Evolutionary conservation across 768 basidiomycete genomes (phyloP).

Genomic region (Boletales sp.): DNA sequence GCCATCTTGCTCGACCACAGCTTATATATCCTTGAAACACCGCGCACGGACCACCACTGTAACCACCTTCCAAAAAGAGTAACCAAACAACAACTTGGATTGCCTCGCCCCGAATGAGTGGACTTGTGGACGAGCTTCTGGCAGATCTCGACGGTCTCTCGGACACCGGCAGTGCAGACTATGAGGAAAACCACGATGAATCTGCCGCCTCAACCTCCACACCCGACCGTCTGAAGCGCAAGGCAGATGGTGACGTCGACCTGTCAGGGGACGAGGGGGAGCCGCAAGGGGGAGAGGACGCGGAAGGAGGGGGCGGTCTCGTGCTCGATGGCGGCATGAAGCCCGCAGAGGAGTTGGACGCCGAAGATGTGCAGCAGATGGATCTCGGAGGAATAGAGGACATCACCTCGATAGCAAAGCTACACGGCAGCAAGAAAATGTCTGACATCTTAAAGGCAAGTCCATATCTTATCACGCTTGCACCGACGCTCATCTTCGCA

Average conservation of each 20-base stretch:
- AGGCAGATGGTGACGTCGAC: conserved; percentile 51
- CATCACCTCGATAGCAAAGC: conserved; percentile 82
- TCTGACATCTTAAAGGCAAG: conserved; percentile 77
- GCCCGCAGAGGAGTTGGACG: conserved; percentile 95
- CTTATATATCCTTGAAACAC: conserved; percentile 7
- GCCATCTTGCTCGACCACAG: fast-evolving
- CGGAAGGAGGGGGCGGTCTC: conserved; percentile 48
- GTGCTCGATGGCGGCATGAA: conserved; percentile 83
- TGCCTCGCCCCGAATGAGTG: conserved; percentile 52
- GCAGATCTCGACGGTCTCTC: conserved; percentile 89
- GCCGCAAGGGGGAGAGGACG: conserved; percentile 37
- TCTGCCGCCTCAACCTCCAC: conserved; percentile 19
- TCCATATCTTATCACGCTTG: neutral
- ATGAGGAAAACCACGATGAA: conserved; percentile 38
- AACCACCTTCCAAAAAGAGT: conserved; percentile 7
- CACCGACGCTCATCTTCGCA: neutral
- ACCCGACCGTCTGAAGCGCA: conserved; percentile 54
- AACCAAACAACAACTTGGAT: neutral
- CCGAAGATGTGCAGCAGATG: conserved; percentile 92
- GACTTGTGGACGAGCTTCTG: conserved; percentile 87
- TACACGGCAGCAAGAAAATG: conserved; percentile 87
- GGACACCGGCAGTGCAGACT: conserved; percentile 53
- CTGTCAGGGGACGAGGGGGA: conserved; percentile 55
- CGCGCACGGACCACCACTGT: conserved; percentile 17
- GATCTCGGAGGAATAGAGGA: conserved; percentile 83